A percentile compares a stretch with the other conserved stretches of the same genome.
These are phyloP conservation scores for Plenodomus lindquistii DNA, from an alignment of 2,329 filamentous ascomycete genomes.

Conservation along the genomic window DNA sequence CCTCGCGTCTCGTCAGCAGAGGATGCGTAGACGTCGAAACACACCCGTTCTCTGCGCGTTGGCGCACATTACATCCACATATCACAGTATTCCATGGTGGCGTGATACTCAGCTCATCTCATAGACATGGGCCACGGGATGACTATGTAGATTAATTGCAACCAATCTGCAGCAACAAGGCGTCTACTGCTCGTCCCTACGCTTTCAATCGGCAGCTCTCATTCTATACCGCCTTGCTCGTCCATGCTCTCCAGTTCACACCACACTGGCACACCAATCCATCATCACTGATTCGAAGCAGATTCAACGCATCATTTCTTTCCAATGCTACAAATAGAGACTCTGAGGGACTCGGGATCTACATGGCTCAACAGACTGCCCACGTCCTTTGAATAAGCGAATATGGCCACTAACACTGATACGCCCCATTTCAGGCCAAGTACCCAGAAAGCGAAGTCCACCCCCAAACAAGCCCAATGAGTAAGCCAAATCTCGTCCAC, in stretches of 20 bases:
- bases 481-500: not conserved
- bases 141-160: not conserved
- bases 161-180: no score
- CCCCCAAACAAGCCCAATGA: not conserved
- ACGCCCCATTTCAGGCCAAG: constrained; percentile 4
- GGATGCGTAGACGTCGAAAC: no score
- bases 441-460: not conserved
- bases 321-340: not conserved
- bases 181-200: no score
- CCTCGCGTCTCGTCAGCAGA: not conserved
- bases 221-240: no score
- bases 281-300: no score
- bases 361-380: not conserved
- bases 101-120: not conserved
- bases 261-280: no score
- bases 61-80: not conserved
- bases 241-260: no score
- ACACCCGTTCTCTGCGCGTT: not conserved
- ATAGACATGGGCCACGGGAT: not conserved
- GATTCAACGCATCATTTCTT: not conserved
- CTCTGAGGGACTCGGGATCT: not conserved
- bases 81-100: not conserved
- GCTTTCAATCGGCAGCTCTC: no score
- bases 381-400: not conserved
- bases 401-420: constrained; percentile 7